A percentile compares a stretch with the other conserved stretches of the same genome.
Conservation (phyloP, 768 basidiomycete species). For the Calocybe cyanea region DNA sequence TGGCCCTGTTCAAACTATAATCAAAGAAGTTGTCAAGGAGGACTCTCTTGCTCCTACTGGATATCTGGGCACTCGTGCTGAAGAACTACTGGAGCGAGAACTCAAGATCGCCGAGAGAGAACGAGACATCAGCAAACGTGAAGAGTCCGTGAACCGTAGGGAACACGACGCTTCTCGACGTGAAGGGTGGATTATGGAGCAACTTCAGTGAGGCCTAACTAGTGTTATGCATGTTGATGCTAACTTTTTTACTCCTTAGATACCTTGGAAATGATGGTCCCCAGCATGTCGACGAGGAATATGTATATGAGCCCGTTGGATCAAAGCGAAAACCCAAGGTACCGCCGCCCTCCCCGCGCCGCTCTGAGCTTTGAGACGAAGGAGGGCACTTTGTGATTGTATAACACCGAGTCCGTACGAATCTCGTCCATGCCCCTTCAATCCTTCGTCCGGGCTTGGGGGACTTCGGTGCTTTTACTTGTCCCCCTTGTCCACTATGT, state of each 20-base stretch:
- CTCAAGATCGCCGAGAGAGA: constrained; percentile 83
- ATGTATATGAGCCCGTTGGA: constrained; percentile 67
- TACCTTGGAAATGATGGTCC: constrained; percentile 67
- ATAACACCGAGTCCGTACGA: constrained; percentile 70
- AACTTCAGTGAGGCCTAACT: constrained; percentile 63
- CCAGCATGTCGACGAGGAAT: constrained; percentile 72
- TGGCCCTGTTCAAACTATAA: constrained; percentile 68
- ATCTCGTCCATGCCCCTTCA: constrained; percentile 47
- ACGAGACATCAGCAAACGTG: constrained; percentile 81
- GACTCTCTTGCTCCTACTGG: constrained; percentile 74
- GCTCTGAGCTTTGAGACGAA: constrained; percentile 95
- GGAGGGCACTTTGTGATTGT: constrained; percentile 57
- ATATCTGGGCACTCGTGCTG: constrained; percentile 75
- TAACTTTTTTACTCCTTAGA: constrained; percentile 29
- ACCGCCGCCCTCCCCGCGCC: constrained; percentile 80
- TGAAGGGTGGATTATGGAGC: constrained; percentile 91
- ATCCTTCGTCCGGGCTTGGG: constrained; percentile 92
- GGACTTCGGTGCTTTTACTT: constrained; percentile 71
- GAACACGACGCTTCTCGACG: constrained; percentile 86
- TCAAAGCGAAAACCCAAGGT: constrained; percentile 85
- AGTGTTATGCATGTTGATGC: neutral
- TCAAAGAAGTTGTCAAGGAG: constrained; percentile 85
- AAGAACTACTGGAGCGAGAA: constrained; percentile 82
- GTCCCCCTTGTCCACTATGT: constrained; percentile 68
- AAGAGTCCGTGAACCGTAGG: constrained; percentile 79